Evolutionary conservation across 1,139 yeast genomes (phyloP), one percentile per base, ranked within the genome.

Genomic region (Hemisphaericaspora xylofermentans): DNA sequence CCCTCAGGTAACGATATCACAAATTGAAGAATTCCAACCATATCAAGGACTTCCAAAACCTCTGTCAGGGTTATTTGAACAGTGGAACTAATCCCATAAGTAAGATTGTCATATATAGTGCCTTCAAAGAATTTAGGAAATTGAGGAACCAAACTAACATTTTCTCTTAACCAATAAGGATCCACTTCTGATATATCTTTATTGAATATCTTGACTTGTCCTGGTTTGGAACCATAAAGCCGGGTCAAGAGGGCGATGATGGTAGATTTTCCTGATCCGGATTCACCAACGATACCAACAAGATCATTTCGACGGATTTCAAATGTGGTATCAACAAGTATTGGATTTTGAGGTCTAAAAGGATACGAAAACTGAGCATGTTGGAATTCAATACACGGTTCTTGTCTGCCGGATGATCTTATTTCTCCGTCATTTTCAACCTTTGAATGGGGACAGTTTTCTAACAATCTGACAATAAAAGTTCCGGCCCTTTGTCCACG

Each of bases 251-350:
- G 53, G 2, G 74, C 68, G 0, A 77, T 57, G 3, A 87, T 53
- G 0, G 95, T 86, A 0, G 93, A 82, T 60, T 88, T 88, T 0
- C 96, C 96, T 17, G 83, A 75, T 0, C 96, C 96, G 6, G 94
- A 84, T 42, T 74, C 79, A 1, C 95, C 96, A 10, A 82, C 76
- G 4, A 88, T 60, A 1, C 85, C 91, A 30, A 84, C 67, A 1
- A 76, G 69, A 45, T 79, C 76, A 26, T 78, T 75, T 13, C 63
- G 58, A 1, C 53, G 42, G 1, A 88, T 56, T 0, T 45, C 41
- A 36, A 86, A 66, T 10, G 59, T 57, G 2, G 81, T 48, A 16
- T 68, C 54, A 2, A 61, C 58, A 30, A 82, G 62, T 1, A 74
- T 64, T 1, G n/a, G 25, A 40, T 47, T 4, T 6, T 32, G 33